Evolutionary conservation across 129 eudicot species (phyloP), one percentile per base, ranked within the genome.

Genomic region (Helianthus tuberosus): DNA sequence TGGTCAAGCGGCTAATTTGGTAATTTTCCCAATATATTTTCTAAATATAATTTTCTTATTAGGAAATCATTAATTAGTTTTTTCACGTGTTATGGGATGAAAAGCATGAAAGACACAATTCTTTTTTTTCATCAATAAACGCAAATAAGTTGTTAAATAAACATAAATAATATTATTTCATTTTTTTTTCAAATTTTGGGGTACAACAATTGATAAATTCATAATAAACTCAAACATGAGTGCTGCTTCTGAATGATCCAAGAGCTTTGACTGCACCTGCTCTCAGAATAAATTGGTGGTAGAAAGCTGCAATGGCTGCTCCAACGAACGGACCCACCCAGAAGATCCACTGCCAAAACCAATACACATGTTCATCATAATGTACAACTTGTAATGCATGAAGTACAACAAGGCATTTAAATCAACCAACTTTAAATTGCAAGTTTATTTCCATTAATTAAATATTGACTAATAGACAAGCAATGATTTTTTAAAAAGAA

Each of bases 281-380:
- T 77, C 96, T 85, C 79, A 92, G 73, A 44, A 92, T 92, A 50
- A 89, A 84, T 57, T 91, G 97, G 81, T 92, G 97, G 80, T 92
- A 92, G 79, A 92, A 89, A 2, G 97, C 97, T 73, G 97, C 97
- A 35, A 87, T 79, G 38, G 96, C 96, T 76, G 97, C 96, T 14
- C 96, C 96, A 16, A 85, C 53, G 58, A 91, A 84, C 32, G 97
- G 97, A 74, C 97, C 97, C 11, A 84, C 97, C 96, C 96, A 91
- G 79, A 87, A 90, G 29, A 90, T 78, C 93, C 96, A 87, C 96
- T 90, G 87, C 52, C 66, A 69, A 14, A 60, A 70, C 69, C 12
- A 20, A 50, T 51, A 29, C 29, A 58, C 46, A 5, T 55, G 0
- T 53, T 78, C 25, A 70, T 62, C 15, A 17, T 23, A 23, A 70